A percentile compares a stretch with the other conserved stretches of the same genome.
Evolutionary conservation across 2,329 filamentous ascomycete genomes (phyloP).

Genomic region (Sporothrix dimorphospora): DNA sequence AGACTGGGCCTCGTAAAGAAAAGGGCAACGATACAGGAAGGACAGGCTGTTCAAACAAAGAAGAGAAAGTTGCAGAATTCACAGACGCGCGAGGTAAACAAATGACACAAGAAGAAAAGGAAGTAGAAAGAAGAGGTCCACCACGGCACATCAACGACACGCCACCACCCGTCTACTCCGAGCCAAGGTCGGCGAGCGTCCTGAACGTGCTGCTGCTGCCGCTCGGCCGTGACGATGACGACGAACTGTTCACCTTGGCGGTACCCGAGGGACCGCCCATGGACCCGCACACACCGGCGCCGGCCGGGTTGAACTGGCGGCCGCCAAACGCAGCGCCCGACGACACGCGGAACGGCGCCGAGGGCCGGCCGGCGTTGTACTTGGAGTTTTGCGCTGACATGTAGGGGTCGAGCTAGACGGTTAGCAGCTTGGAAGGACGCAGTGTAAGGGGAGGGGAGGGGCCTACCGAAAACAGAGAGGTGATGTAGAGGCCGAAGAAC

Average conservation of each 20-base stretch:
- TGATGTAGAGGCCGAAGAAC: slow-evolving; percentile 64
- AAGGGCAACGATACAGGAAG: background rate
- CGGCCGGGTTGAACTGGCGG: slow-evolving; percentile 20
- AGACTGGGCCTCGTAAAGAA: background rate
- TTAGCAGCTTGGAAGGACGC: background rate
- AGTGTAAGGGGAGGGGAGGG: background rate
- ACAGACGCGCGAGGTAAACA: background rate
- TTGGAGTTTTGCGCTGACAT: slow-evolving; percentile 61
- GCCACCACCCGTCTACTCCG: slow-evolving; percentile 31
- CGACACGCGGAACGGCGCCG: slow-evolving; percentile 26
- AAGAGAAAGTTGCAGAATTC: too few species aligned
- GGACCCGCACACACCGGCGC: background rate
- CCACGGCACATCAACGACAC: background rate
- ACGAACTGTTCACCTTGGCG: background rate
- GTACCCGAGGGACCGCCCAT: background rate
- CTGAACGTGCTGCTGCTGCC: slow-evolving; percentile 44
- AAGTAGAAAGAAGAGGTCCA: background rate
- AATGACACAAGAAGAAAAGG: background rate
- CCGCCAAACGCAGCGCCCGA: slow-evolving; percentile 21
- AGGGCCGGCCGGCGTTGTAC: slow-evolving; percentile 57
- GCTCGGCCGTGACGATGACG: background rate
- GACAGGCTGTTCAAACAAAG: background rate
- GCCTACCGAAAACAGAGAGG: slow-evolving; percentile 62
- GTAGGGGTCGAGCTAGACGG: slow-evolving; percentile 60
- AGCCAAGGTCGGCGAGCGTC: slow-evolving; percentile 58